Evolutionary conservation across 1,284 basidiomycete species (phyloP), one percentile per base, ranked within the genome.

Genomic region (Gomphus bonarii): DNA sequence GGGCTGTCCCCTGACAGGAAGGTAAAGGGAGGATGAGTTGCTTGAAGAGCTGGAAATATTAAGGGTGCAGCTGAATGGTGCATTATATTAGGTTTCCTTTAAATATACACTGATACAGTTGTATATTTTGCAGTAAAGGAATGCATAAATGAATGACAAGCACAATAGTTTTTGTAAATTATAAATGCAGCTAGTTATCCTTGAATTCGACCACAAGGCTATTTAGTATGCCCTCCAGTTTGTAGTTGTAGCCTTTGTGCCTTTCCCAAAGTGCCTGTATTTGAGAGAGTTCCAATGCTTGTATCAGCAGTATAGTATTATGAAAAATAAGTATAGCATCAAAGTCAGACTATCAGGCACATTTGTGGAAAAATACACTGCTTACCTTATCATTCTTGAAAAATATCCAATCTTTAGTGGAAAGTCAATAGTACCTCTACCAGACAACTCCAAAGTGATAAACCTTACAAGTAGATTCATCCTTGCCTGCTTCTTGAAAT

Each of bases 81-180:
- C n/a, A n/a, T 1, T 74, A 74, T 65, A 86, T 84, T 47, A 88
- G 70, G 1, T n/a, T n/a, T n/a, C n/a, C n/a, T n/a, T n/a, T n/a
- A n/a, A n/a, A n/a, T n/a, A n/a, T n/a, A n/a, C n/a, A n/a, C n/a
- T n/a, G n/a, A n/a, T n/a, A n/a, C n/a, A n/a, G n/a, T n/a, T n/a
- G n/a, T n/a, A n/a, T n/a, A n/a, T n/a, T n/a, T n/a, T n/a, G n/a
- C n/a, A n/a, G n/a, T n/a, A n/a, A n/a, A n/a, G n/a, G n/a, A n/a
- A n/a, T n/a, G n/a, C n/a, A n/a, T n/a, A n/a, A n/a, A n/a, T n/a
- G n/a, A n/a, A n/a, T n/a, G n/a, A n/a, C n/a, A n/a, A n/a, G n/a
- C n/a, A n/a, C n/a, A n/a, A n/a, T n/a, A n/a, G n/a, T n/a, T n/a
- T 88, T 85, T 1, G 81, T 74, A 61, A 76, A 88, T 71, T 86